Evolutionary conservation across 805 yeast genomes (phyloP).

Genomic region (Metschnikowia lachancei): DNA sequence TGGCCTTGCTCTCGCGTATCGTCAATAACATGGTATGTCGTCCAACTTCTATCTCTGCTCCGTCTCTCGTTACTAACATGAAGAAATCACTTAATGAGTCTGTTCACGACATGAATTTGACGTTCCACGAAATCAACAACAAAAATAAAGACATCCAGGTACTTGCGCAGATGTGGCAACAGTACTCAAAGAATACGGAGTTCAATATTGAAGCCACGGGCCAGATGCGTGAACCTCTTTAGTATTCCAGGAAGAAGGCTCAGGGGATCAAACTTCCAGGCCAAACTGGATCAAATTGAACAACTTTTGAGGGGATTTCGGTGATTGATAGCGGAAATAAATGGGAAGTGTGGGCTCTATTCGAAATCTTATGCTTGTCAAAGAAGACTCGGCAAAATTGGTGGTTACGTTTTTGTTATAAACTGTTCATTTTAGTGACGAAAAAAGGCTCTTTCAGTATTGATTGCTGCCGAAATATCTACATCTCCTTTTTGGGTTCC

Average conservation of each 20-base stretch:
- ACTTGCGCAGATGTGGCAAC: slow-evolving; percentile 76
- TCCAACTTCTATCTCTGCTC: too few species aligned
- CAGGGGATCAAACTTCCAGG: neutral
- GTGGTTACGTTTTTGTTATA: too few species aligned
- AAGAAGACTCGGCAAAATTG: too few species aligned
- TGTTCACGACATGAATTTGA: slow-evolving; percentile 58
- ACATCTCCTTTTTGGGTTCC: too few species aligned
- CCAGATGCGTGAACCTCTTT: slow-evolving; percentile 53
- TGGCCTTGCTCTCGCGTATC: slow-evolving; percentile 71
- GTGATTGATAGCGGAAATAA: too few species aligned
- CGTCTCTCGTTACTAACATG: slow-evolving; percentile 18
- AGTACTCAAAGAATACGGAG: slow-evolving; percentile 65
- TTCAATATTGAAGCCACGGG: slow-evolving; percentile 68
- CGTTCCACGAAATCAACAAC: slow-evolving; percentile 58
- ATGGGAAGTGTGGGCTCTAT: too few species aligned
- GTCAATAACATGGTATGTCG: slow-evolving; percentile 66
- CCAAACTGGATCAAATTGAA: too few species aligned
- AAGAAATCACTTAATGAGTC: slow-evolving; percentile 73
- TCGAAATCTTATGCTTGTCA: too few species aligned
- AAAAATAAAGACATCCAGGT: slow-evolving; percentile 69
- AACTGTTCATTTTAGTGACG: too few species aligned
- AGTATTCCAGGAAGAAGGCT: neutral
- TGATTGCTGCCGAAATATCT: too few species aligned
- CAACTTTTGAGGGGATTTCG: too few species aligned
- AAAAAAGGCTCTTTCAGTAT: too few species aligned